phyloP scores from a whole-genome alignment of 805 yeast genomes.

The Alloascoidea africana region DNA sequence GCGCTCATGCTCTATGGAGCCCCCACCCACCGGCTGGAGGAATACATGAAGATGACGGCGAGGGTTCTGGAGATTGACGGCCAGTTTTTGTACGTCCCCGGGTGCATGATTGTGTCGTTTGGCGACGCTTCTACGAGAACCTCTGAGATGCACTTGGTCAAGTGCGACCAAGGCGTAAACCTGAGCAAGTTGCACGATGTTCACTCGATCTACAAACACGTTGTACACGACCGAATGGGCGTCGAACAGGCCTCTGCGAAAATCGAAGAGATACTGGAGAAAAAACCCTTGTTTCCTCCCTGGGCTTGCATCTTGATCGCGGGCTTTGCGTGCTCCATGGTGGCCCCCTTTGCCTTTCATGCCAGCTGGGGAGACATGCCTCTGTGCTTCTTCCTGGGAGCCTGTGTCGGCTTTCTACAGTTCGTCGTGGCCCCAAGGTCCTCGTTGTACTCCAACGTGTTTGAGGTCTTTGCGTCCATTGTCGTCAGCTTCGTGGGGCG shows the following conservation, averaged over 20 bases:
- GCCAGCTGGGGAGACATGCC: constrained; percentile 86
- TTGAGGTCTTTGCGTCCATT: constrained; percentile 85
- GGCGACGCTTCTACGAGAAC: constrained; percentile 93
- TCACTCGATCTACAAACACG: constrained; percentile 74
- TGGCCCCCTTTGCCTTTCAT: constrained; percentile 79
- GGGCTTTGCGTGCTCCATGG: constrained; percentile 67
- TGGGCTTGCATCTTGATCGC: constrained; percentile 70
- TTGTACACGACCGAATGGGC: constrained; percentile 77
- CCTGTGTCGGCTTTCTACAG: constrained; percentile 72
- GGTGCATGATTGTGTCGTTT: constrained; percentile 87
- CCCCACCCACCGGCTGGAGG: constrained; percentile 90
- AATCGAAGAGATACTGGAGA: constrained; percentile 50
- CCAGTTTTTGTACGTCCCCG: constrained; percentile 84
- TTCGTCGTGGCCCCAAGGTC: constrained; percentile 71
- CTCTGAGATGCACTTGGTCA: constrained; percentile 79
- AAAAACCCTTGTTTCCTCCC: constrained; percentile 49
- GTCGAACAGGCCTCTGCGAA: constrained; percentile 73
- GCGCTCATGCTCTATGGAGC: constrained; percentile 93
- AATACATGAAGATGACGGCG: constrained; percentile 84
- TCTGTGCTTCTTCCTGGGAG: constrained; percentile 64
- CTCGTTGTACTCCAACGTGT: constrained; percentile 72
- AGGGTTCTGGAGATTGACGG: constrained; percentile 88
- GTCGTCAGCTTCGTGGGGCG: constrained; percentile 78
- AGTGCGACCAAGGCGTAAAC: constrained; percentile 82
- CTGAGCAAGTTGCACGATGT: constrained; percentile 67